These are phyloP conservation scores for Lojkania enalia DNA, from an alignment of 2,329 filamentous ascomycete species.

Conservation along the genomic window DNA sequence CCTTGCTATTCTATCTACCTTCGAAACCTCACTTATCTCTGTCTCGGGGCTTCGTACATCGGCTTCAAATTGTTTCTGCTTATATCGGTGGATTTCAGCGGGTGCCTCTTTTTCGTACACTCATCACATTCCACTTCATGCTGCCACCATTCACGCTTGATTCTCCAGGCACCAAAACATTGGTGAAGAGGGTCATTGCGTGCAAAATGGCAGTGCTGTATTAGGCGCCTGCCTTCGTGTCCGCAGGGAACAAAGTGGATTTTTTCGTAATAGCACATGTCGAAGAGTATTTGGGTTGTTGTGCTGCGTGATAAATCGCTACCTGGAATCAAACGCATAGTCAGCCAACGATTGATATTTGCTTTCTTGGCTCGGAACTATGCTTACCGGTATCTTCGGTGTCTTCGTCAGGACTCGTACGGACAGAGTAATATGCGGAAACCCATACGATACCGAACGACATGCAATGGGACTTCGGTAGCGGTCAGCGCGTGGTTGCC, in stretches of 20 bases:
- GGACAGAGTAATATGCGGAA: no score
- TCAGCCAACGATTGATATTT: no score
- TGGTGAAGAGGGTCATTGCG: constrained; percentile 72
- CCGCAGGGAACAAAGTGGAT: constrained; percentile 65
- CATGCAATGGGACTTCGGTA: no score
- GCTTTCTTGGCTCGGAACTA: no score
- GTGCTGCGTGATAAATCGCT: no score
- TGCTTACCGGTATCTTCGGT: no score
- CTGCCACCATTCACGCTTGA: constrained; percentile 62
- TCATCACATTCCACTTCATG: constrained; percentile 38
- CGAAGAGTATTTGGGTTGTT: neutral
- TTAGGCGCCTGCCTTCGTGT: constrained; percentile 62
- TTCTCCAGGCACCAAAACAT: constrained; percentile 68
- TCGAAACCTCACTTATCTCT: no score
- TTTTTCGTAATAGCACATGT: constrained; percentile 73
- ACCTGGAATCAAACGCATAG: no score
- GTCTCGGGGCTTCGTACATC: neutral
- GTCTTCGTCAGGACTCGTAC: no score
- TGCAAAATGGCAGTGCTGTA: constrained; percentile 74
- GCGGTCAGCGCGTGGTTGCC: no score
- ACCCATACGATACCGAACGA: no score
- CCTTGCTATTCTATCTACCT: no score
- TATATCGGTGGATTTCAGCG: constrained; percentile 1
- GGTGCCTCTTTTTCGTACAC: constrained; percentile 4
- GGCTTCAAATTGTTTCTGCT: neutral